Base-by-base conservation (phyloP, 2,329 filamentous ascomycete genomes). In the Fusarium heterosporum region DNA sequence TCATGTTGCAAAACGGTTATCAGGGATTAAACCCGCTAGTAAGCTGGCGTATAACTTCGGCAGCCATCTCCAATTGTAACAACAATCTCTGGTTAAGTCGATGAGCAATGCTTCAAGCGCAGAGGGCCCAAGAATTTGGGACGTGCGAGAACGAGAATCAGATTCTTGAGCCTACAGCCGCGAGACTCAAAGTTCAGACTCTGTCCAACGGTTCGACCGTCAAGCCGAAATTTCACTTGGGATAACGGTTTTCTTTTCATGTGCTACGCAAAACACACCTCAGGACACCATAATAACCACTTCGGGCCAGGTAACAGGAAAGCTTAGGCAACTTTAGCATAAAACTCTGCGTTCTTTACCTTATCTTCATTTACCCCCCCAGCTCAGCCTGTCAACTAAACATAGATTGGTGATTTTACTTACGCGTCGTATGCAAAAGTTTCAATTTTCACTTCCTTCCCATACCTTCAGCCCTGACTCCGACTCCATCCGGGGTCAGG, bases 201-300 rank as follows among this genome's bases (percentile, higher is more conserved):
- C 61, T 45, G 40, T 54, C 59, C n/a, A 50, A 61, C 61, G 55
- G 55, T 29, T 30, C 30, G 54, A 17, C 46, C 43, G 59, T 67
- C 64, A 40, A 40, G 46, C 45, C 41, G 40, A 49, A 45, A 39
- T 34, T 56, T 53, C 40, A 19, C 30, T 61, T 38, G 38, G 42
- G 42, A 69, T 69, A 61, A 69, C 62, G 62, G 64, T 25, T 50
- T 53, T 59, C 50, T 22, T 55, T 69, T 69, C 66, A 66, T 69
- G 53, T 64, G 47, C 45, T 61, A 34, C 47, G 51, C 40, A 54
- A 52, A 25, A 39, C n/a, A 64, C 38, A 52, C 16, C n/a, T n/a
- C n/a, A 36, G 14, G 10, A n/a, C 34, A 36, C 34, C 22, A 22
- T 22, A 4, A 22, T 22, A 22, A 22, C 22, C 22, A 41, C 48